These are phyloP conservation scores for Gossypium laxum DNA, from an alignment of 441 rosid genomes.

Conservation along the genomic window DNA sequence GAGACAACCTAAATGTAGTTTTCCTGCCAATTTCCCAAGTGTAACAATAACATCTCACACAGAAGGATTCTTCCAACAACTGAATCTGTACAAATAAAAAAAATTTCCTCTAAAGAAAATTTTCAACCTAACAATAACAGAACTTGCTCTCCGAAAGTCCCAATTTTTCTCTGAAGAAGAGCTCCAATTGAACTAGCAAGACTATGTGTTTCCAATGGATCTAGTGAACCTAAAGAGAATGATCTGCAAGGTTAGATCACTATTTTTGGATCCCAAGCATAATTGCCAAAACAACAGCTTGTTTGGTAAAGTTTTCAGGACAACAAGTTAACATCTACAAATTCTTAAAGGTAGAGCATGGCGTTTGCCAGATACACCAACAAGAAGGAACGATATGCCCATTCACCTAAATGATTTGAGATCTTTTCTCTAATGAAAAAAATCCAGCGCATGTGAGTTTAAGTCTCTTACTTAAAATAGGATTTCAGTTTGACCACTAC, in stretches of 20 bases:
- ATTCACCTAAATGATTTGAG: constrained; percentile 3
- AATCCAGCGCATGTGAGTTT: neutral
- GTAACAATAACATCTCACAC: neutral
- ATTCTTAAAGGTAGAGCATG: neutral
- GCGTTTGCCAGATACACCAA: neutral
- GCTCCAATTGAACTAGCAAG: neutral
- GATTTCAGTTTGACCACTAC: neutral
- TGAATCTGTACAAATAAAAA: neutral
- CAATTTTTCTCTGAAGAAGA: neutral
- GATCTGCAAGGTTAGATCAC: neutral
- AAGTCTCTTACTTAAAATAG: neutral
- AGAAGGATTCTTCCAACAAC: neutral
- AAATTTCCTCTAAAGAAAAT: neutral
- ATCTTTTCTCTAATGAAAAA: neutral
- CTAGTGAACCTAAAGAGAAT: neutral
- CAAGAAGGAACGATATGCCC: neutral
- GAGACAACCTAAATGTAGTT: neutral
- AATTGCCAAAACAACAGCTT: neutral
- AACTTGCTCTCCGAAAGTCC: neutral
- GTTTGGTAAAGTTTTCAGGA: neutral
- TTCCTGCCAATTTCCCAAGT: neutral
- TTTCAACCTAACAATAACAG: neutral
- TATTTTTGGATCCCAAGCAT: neutral
- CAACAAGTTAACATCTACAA: neutral
- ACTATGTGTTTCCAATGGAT: neutral